These are phyloP conservation scores for Boechera stricta DNA, from an alignment of 345 rosid genomes.

Conservation along the genomic window DNA sequence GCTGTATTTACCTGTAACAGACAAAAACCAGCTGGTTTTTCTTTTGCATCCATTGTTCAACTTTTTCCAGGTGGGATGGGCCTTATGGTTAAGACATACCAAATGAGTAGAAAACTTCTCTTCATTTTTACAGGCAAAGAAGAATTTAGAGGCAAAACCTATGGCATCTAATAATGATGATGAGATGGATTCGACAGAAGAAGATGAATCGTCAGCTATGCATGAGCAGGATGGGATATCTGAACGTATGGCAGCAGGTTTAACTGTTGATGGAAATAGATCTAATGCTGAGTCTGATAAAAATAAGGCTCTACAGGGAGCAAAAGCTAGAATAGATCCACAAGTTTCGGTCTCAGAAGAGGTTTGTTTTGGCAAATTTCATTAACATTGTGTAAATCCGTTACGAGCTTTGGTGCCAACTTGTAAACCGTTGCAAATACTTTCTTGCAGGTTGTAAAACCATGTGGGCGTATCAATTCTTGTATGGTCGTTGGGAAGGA, in stretches of 20 bases:
- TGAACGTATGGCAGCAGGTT: conserved; percentile 50
- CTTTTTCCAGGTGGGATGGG: not conserved
- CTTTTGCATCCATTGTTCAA: conserved; percentile 4
- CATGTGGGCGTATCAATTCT: conserved; percentile 96
- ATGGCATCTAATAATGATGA: conserved; percentile 44
- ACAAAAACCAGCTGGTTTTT: not conserved
- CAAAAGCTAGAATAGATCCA: conserved; percentile 50
- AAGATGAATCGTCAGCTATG: conserved; percentile 43
- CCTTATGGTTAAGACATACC: conserved; percentile 12
- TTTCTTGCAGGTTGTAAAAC: conserved; percentile 73
- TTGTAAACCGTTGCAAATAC: conserved; percentile 27
- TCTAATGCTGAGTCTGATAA: conserved; percentile 48
- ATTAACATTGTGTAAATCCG: not conserved
- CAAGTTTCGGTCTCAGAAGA: conserved; percentile 67
- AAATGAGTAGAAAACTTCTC: conserved; percentile 6
- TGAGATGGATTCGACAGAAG: conserved; percentile 51
- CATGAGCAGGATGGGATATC: conserved; percentile 59
- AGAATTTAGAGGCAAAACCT: conserved; percentile 54
- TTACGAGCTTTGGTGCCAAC: conserved; percentile 21
- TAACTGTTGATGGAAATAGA: conserved; percentile 50
- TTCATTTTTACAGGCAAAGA: conserved; percentile 62
- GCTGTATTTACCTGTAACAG: conserved; percentile 15
- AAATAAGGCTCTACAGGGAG: conserved; percentile 46
- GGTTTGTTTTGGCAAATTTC: conserved; percentile 55
- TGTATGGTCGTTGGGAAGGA: conserved; percentile 93